phyloP scores from a whole-genome alignment of 306 rosid species.

The Rosa persica region DNA sequence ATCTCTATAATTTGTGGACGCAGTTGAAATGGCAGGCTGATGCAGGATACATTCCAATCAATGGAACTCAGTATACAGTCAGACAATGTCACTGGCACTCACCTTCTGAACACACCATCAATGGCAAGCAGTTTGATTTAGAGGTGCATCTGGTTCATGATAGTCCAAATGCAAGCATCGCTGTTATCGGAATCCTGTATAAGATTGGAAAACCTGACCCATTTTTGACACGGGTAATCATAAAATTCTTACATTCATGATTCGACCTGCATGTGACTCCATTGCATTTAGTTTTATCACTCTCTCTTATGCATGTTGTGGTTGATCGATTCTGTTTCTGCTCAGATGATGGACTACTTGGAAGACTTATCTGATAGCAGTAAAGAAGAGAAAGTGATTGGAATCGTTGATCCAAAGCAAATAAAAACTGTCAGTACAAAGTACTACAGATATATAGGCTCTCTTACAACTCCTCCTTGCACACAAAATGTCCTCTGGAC shows the following conservation, averaged over 20 bases:
- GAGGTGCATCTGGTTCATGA: constrained; percentile 75
- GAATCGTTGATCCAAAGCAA: constrained; percentile 41
- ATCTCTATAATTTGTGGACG: constrained; percentile 12
- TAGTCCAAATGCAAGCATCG: constrained; percentile 35
- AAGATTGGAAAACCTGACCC: constrained; percentile 47
- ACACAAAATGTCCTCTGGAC: constrained; percentile 63
- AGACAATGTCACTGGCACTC: constrained; percentile 80
- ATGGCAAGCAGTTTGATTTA: constrained; percentile 52
- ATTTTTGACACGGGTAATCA: constrained; percentile 51
- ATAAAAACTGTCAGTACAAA: constrained; percentile 23
- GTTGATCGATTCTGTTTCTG: background rate
- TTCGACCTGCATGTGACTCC: no score
- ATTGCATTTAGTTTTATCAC: background rate
- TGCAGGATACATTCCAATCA: constrained; percentile 48
- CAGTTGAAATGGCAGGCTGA: constrained; percentile 46
- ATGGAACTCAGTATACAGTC: constrained; percentile 49
- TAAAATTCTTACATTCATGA: background rate
- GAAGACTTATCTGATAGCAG: constrained; percentile 22
- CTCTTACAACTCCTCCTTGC: constrained; percentile 79
- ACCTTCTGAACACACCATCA: constrained; percentile 71
- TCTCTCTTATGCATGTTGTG: background rate
- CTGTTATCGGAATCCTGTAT: constrained; percentile 62
- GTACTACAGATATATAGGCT: constrained; percentile 71
- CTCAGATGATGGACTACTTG: constrained; percentile 38
- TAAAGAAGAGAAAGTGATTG: constrained; percentile 26